A percentile compares a stretch with the other conserved stretches of the same genome.
Conservation (phyloP, 345 rosid genomes). For the Populus deltoides region DNA sequence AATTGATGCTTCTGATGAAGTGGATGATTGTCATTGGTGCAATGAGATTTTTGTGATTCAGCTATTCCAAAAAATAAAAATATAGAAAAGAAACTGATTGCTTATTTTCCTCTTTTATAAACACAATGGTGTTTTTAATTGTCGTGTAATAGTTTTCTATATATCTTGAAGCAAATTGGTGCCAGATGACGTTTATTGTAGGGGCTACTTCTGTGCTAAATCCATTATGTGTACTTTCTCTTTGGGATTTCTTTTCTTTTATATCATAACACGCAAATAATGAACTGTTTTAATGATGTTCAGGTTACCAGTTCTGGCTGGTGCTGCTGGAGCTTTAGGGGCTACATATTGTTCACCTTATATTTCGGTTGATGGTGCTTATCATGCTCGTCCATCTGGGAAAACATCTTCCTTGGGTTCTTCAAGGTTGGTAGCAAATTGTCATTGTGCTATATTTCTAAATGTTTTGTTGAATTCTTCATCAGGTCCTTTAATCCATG, state of each 20-base stretch:
- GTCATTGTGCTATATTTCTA: not conserved
- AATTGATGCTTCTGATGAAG: not conserved
- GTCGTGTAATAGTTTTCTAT: not conserved
- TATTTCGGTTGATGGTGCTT: slow-evolving; percentile 65
- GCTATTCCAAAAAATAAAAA: not conserved
- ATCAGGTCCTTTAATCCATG: not conserved
- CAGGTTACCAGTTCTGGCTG: slow-evolving; percentile 87
- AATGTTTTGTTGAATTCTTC: not conserved
- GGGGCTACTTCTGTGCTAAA: not conserved
- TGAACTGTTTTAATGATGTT: slow-evolving; percentile 20
- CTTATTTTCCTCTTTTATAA: not conserved
- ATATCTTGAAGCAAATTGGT: not conserved
- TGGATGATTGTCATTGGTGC: not conserved
- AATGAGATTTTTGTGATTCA: not conserved
- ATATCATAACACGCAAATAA: not conserved
- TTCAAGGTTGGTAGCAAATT: slow-evolving; percentile 46
- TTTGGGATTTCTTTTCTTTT: not conserved
- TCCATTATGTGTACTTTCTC: not conserved
- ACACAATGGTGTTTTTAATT: not conserved
- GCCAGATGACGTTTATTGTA: not conserved
- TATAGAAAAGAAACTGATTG: not conserved
- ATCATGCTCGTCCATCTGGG: slow-evolving; percentile 53
- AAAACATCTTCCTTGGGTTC: slow-evolving; percentile 55
- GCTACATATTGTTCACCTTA: slow-evolving; percentile 74
- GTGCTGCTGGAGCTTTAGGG: slow-evolving; percentile 79